Evolutionary conservation across 495 filamentous ascomycete genomes (phyloP).

Genomic region (Xylaria venustula): DNA sequence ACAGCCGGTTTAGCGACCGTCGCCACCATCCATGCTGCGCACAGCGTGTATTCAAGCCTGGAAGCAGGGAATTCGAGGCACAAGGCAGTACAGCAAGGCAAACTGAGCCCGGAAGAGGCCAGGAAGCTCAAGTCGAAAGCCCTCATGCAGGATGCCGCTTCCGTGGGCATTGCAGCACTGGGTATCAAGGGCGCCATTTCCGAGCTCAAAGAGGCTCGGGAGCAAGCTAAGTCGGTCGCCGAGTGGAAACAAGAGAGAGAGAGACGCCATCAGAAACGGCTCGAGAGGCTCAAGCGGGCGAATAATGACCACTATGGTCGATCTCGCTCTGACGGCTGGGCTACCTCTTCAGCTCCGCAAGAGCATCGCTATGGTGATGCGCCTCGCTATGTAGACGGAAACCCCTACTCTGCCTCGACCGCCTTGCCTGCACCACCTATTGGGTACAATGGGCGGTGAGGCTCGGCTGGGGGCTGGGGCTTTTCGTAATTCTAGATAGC

Average conservation of each 20-base stretch:
- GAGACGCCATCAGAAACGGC: conserved; percentile 38
- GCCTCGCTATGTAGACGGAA: conserved; percentile 52
- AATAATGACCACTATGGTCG: conserved; percentile 31
- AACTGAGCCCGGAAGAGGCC: conserved; percentile 72
- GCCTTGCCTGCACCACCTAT: conserved; percentile 44
- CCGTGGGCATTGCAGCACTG: conserved; percentile 78
- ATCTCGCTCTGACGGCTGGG: conserved; percentile 41
- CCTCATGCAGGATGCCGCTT: conserved; percentile 70
- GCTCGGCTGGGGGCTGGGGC: not conserved
- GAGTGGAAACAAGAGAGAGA: conserved; percentile 44
- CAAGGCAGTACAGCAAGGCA: conserved; percentile 68
- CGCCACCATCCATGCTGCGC: conserved; percentile 85
- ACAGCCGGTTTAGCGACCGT: conserved; percentile 82
- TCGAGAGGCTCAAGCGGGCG: conserved; percentile 35
- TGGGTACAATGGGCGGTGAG: conserved; percentile 39
- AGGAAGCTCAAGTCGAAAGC: conserved; percentile 72
- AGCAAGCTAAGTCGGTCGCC: conserved; percentile 37
- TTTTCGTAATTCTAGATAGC: not conserved
- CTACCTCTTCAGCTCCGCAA: conserved; percentile 34
- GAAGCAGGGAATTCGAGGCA: conserved; percentile 69
- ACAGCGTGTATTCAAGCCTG: conserved; percentile 73
- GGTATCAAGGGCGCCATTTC: conserved; percentile 81
- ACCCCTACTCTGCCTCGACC: conserved; percentile 47
- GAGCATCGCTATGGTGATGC: conserved; percentile 37
- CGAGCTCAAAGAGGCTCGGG: conserved; percentile 54